phyloP scores from a whole-genome alignment of 2,329 filamentous ascomycete species.

The Colletotrichum higginsianum region DNA sequence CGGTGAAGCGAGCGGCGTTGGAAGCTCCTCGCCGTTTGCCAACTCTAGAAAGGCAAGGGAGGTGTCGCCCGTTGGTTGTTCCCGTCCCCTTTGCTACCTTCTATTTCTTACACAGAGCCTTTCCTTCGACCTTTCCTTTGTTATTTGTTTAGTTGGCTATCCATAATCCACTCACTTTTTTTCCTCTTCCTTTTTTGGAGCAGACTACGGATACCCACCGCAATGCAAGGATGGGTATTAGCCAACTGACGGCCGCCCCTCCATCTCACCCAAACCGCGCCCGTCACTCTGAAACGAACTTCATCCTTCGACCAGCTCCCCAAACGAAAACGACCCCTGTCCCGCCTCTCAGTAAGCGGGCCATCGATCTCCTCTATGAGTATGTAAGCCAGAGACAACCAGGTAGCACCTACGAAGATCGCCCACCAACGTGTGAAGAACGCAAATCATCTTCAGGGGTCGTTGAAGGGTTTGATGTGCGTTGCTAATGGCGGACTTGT shows the following conservation, averaged over 20 bases:
- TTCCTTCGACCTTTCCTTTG: no score
- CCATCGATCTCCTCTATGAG: neutral
- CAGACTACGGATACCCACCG: neutral
- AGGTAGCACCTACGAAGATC: neutral
- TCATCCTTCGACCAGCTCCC: conserved; percentile 24
- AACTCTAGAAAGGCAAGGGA: neutral
- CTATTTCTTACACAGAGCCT: no score
- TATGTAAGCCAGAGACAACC: no score
- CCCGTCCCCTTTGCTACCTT: neutral
- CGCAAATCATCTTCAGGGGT: neutral
- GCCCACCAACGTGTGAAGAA: neutral
- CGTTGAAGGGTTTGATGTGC: no score
- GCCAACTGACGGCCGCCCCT: neutral
- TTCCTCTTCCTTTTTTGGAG: no score
- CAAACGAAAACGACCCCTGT: neutral
- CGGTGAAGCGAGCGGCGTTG: neutral
- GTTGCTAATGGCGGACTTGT: neutral
- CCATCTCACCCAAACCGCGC: conserved; percentile 10
- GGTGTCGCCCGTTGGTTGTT: neutral
- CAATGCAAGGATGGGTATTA: neutral
- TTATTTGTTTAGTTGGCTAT: no score
- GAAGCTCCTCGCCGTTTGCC: neutral
- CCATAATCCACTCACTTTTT: no score
- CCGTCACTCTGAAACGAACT: conserved; percentile 40
- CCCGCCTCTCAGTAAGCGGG: conserved; percentile 5